Base-by-base conservation (phyloP, 176 grass and related monocot genomes). In the Hordeum marinum region DNA sequence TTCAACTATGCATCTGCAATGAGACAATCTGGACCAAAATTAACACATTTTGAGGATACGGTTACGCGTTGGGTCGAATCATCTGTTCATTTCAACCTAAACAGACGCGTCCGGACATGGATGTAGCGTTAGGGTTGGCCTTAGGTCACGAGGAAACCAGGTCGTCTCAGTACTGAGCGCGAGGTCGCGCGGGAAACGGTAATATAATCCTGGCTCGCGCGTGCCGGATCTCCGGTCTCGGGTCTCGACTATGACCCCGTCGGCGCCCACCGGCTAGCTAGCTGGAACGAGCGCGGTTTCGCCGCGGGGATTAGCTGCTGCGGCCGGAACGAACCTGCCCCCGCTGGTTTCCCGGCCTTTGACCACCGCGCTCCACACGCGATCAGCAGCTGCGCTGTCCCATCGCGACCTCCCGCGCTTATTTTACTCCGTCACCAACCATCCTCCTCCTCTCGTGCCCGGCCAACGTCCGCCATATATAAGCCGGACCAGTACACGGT, bases 291-390 rank as follows among this genome's bases (percentile, higher is more conserved):
- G 48, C 63, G 64, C 37, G 26, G 62, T 45, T 58, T 69, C 72
- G 74, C 79, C 70, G 69, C 15, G 85, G 10, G 4, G 31, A 42
- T 86, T 23, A 41, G 58, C 37, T 18, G 42, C 78, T 39, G 25
- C 45, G 39, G 54, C 42, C 42, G 70, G 45, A 75, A 31, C 72
- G 31, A 18, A 73, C 29, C 57, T 42, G 24, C 41, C 50, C 18
- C 59, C 18, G 32, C 27, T 52, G 32, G 65, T 73, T 54, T 35
- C 25, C 32, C 34, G 75, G 70, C 24, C 42, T 50, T 85, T 89
- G 77, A 85, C 88, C 87, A 75, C 71, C 42, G 23, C 68, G 7
- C 20, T 20, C 6, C 21, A 37, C 76, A 59, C 59, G 77, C 76
- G 45, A 80, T 65, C 54, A 3, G 43, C 57, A 6, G 86, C 24